Conservation (phyloP, 2,329 filamentous ascomycete genomes). For the Drechslera avenae region DNA sequence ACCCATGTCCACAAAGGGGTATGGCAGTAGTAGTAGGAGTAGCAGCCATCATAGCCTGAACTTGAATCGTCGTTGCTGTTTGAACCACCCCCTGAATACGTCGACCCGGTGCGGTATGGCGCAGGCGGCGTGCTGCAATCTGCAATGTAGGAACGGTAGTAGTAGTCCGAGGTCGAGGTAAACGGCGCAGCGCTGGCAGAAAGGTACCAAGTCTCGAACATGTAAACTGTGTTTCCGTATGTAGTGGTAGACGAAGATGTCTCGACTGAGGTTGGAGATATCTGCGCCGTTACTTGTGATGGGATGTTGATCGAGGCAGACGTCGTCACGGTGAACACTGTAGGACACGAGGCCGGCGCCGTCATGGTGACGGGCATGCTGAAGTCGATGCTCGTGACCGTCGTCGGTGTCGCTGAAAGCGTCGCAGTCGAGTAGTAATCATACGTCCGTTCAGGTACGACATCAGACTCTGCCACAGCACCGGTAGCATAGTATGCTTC, state of each 20-base stretch:
- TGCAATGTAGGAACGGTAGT: constrained; percentile 34
- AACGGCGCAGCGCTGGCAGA: constrained; percentile 33
- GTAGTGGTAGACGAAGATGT: constrained; percentile 12
- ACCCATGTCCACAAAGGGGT: constrained; percentile 27
- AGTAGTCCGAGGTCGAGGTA: constrained; percentile 22
- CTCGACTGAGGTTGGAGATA: constrained; percentile 31
- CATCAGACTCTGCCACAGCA: constrained; percentile 32
- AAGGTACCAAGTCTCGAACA: constrained; percentile 35
- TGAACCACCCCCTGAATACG: neutral
- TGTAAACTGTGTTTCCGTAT: constrained; percentile 11
- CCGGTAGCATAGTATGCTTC: constrained; percentile 29
- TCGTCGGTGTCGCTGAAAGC: constrained; percentile 8
- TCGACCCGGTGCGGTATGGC: constrained; percentile 8
- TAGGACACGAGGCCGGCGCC: constrained; percentile 36
- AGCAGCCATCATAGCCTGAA: constrained; percentile 9
- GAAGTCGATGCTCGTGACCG: constrained; percentile 19
- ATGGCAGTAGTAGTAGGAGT: constrained; percentile 20
- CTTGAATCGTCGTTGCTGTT: neutral
- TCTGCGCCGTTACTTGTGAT: constrained; percentile 27
- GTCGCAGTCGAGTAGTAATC: constrained; percentile 14
- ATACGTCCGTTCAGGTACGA: constrained; percentile 21
- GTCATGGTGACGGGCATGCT: constrained; percentile 41
- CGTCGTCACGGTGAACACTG: constrained; percentile 28
- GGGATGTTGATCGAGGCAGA: constrained; percentile 29
- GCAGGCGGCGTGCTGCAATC: constrained; percentile 28